Evolutionary conservation across 805 yeast genomes (phyloP).

Genomic region (Kodamaea jinghongensis): DNA sequence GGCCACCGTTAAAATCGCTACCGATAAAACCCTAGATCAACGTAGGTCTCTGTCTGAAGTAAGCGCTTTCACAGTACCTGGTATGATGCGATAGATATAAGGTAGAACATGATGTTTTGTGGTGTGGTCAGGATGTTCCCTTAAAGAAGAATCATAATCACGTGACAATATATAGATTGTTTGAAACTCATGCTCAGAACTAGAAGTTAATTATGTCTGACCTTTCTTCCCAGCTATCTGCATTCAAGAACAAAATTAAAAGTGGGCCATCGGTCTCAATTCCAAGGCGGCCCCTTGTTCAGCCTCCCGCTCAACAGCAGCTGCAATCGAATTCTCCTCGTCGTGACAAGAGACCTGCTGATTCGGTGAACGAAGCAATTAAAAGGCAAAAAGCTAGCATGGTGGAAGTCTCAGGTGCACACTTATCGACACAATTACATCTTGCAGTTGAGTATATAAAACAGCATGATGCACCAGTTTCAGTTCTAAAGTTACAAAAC

Average conservation of each 20-base stretch:
- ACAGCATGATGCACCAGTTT: constrained; percentile 64
- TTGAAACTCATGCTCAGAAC: neutral
- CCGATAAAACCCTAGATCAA: no score
- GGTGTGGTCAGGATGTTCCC: no score
- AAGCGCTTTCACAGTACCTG: no score
- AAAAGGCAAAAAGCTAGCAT: constrained; percentile 32
- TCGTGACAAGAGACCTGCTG: constrained; percentile 15
- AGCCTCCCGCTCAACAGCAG: constrained; percentile 1
- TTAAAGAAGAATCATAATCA: no score
- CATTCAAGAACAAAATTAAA: constrained; percentile 44
- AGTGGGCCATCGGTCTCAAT: constrained; percentile 43
- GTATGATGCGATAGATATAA: no score
- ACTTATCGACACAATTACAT: constrained; percentile 80
- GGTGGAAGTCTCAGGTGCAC: constrained; percentile 47
- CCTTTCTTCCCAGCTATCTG: constrained; percentile 44
- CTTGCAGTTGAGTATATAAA: constrained; percentile 91
- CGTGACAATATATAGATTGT: no score
- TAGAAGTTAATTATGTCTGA: constrained; percentile 23
- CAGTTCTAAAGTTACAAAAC: constrained; percentile 60
- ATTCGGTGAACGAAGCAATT: constrained; percentile 30
- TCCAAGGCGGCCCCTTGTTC: constrained; percentile 24
- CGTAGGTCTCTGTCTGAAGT: no score
- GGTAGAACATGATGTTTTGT: no score
- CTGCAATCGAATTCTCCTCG: constrained; percentile 8
- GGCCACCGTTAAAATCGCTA: no score